Evolutionary conservation across 176 grass and related monocot genomes (phyloP).

Genomic region (Phoenix dactylifera): DNA sequence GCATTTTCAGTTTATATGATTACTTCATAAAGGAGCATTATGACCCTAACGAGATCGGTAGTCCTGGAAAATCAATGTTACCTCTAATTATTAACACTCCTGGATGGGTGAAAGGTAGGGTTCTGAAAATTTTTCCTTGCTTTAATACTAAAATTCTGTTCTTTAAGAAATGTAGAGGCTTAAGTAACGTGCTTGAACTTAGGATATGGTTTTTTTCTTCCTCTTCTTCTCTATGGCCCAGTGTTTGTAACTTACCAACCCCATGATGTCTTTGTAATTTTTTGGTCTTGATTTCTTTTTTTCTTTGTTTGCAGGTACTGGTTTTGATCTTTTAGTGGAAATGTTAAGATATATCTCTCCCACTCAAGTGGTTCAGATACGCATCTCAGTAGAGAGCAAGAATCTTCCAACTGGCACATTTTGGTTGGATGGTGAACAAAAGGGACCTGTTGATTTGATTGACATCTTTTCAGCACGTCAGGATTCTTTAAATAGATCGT

Average conservation of each 20-base stretch:
- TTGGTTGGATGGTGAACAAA: conserved; percentile 46
- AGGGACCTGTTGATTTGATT: conserved; percentile 31
- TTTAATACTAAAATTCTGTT: background rate
- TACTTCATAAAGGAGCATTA: conserved; percentile 45
- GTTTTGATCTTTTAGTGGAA: conserved; percentile 91
- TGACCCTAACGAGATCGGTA: conserved; percentile 13
- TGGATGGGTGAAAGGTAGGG: conserved; percentile 88
- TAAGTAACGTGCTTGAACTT: conserved; percentile 9
- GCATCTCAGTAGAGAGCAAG: conserved; percentile 44
- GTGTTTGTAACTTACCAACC: no score
- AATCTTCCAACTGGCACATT: conserved; percentile 88
- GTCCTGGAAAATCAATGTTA: conserved; percentile 20
- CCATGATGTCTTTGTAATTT: background rate
- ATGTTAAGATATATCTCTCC: conserved; percentile 80
- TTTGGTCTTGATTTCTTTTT: background rate
- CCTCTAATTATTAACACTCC: conserved; percentile 61
- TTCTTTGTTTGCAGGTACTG: conserved; percentile 46
- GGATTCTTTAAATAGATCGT: conserved; percentile 56
- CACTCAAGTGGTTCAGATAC: conserved; percentile 64
- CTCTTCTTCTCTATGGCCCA: background rate
- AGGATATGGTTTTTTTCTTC: conserved; percentile 2
- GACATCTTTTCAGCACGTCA: conserved; percentile 35
- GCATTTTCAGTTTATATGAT: conserved; percentile 51
- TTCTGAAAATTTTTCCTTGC: conserved; percentile 13
- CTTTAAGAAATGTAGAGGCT: background rate